These are phyloP conservation scores for Colletotrichum gigasporum DNA, from an alignment of 2,329 filamentous ascomycete genomes.

Conservation along the genomic window DNA sequence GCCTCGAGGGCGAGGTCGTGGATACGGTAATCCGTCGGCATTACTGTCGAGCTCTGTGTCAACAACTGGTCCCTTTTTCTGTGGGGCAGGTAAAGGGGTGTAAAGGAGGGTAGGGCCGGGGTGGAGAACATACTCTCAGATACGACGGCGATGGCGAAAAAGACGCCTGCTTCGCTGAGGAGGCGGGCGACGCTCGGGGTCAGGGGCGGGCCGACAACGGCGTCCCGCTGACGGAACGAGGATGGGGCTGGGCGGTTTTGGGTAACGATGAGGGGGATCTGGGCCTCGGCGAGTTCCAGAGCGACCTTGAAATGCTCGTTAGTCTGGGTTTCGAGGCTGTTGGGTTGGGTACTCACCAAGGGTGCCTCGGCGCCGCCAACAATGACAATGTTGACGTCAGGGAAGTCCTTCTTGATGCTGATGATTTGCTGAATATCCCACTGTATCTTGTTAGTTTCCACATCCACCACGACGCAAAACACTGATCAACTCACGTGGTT, in stretches of 20 bases:
- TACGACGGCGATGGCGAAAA: slow-evolving; percentile 43
- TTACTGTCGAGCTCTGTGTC: slow-evolving; percentile 26
- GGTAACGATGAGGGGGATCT: slow-evolving; percentile 54
- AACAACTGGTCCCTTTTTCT: not conserved
- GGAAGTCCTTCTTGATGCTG: slow-evolving; percentile 46
- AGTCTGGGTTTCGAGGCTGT: not conserved
- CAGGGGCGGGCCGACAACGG: slow-evolving; percentile 53
- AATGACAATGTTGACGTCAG: slow-evolving; percentile 45
- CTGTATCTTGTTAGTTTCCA: slow-evolving; percentile 35
- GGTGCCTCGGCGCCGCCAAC: slow-evolving; percentile 51
- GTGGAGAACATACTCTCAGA: slow-evolving; percentile 35
- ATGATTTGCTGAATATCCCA: slow-evolving; percentile 52
- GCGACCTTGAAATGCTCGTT: slow-evolving; percentile 41
- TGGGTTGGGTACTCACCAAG: slow-evolving; percentile 37
- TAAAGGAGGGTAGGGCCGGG: too few species aligned
- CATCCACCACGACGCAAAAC: not conserved
- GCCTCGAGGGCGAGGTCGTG: slow-evolving; percentile 50
- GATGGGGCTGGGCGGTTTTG: slow-evolving; percentile 44
- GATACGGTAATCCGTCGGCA: slow-evolving; percentile 46
- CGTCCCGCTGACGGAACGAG: slow-evolving; percentile 46
- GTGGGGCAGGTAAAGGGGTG: not conserved
- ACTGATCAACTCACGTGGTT: slow-evolving; percentile 16
- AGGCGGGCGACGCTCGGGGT: slow-evolving; percentile 47
- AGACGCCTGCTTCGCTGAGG: slow-evolving; percentile 50
- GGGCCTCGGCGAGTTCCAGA: slow-evolving; percentile 47